phyloP scores from a whole-genome alignment of 306 rosid genomes.

The Rosa persica region DNA sequence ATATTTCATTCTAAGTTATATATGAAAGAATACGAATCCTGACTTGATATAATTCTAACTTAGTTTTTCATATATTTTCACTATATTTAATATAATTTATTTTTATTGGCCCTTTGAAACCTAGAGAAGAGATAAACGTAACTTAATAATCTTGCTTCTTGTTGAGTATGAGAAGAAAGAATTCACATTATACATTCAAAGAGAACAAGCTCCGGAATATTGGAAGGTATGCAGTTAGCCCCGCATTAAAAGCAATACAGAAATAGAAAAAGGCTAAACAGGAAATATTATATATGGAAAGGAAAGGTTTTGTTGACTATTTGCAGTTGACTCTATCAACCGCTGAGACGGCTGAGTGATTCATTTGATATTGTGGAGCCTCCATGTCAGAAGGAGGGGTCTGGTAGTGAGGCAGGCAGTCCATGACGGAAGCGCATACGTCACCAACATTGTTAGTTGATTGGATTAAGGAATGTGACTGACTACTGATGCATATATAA shows the following conservation, averaged over 20 bases:
- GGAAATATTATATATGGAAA: not conserved
- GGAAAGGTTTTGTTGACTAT: not conserved
- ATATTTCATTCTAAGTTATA: no score
- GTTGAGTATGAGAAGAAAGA: no score
- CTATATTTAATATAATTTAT: no score
- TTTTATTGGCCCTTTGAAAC: no score
- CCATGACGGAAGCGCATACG: conserved; percentile 33
- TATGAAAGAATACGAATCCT: no score
- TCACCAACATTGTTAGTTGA: not conserved
- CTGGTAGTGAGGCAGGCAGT: not conserved
- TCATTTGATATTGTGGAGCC: not conserved
- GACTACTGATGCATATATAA: not conserved
- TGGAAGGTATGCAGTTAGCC: not conserved
- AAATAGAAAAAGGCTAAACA: not conserved
- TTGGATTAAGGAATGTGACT: not conserved
- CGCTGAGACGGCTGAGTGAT: not conserved
- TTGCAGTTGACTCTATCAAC: not conserved
- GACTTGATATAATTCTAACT: no score
- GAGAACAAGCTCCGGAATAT: not conserved
- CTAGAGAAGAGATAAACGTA: no score
- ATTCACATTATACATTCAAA: no score
- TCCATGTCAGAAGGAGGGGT: not conserved
- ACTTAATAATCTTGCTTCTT: no score
- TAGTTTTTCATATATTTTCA: no score
- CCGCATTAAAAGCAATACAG: not conserved